Evolutionary conservation across 441 rosid species (phyloP).

Genomic region (Adansonia madagascariensis): DNA sequence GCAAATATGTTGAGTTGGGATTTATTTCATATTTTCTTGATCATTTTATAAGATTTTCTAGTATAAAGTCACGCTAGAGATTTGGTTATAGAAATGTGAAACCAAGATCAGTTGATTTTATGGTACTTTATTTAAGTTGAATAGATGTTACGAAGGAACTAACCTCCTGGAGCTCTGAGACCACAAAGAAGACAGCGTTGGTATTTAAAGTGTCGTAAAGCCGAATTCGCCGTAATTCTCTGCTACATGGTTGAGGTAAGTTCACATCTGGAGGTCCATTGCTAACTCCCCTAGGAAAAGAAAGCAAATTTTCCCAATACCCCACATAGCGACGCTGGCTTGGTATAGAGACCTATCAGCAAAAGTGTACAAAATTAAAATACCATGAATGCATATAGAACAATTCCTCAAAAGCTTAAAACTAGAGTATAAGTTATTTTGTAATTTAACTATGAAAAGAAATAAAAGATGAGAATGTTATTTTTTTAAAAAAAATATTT

Average conservation of each 20-base stretch:
- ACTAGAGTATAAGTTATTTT: too few relatives aligned
- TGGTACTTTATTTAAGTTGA: neutral
- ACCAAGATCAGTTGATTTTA: slow-evolving; percentile 3
- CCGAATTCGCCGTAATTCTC: slow-evolving; percentile 74
- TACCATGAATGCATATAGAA: neutral
- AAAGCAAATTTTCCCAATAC: slow-evolving; percentile 61
- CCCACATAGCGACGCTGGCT: slow-evolving; percentile 92
- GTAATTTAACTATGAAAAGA: too few relatives aligned
- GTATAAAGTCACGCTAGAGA: neutral
- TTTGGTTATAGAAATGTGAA: neutral
- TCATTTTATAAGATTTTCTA: neutral
- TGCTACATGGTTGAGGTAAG: slow-evolving; percentile 57
- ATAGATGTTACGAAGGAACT: slow-evolving; percentile 3
- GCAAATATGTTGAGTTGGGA: neutral
- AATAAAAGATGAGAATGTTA: too few relatives aligned
- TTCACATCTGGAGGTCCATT: slow-evolving; percentile 55
- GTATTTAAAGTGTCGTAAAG: slow-evolving; percentile 74
- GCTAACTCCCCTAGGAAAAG: slow-evolving; percentile 43
- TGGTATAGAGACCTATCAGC: slow-evolving; percentile 79
- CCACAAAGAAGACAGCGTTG: slow-evolving; percentile 78
- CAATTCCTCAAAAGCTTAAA: neutral
- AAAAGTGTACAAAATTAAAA: slow-evolving; percentile 5
- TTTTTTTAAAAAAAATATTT: too few relatives aligned
- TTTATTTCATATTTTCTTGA: neutral
- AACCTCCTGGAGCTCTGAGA: slow-evolving; percentile 83